phyloP scores from a whole-genome alignment of 2,329 filamentous ascomycete genomes.

The Cordyceps cicadae region DNA sequence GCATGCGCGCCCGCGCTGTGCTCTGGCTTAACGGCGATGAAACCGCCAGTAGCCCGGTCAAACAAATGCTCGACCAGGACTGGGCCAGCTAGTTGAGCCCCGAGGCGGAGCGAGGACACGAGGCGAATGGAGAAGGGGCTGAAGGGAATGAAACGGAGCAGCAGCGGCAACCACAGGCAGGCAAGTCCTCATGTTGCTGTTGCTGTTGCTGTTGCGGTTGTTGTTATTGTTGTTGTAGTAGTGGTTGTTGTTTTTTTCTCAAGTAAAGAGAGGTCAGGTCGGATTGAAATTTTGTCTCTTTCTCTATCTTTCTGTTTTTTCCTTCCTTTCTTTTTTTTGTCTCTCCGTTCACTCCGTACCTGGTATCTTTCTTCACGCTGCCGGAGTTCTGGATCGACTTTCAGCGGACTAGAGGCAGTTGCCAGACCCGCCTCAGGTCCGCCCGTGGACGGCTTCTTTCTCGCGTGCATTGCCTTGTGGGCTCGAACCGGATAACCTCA shows the following conservation, averaged over 20 bases:
- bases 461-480: conserved; percentile 13
- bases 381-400: not conserved
- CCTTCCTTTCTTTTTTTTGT: too few relatives aligned
- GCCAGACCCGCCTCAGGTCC: conserved; percentile 1
- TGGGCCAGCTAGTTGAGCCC: not conserved
- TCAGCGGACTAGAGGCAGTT: not conserved
- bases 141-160: not conserved
- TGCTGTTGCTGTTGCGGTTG: too few relatives aligned
- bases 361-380: not conserved
- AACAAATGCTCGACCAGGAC: not conserved
- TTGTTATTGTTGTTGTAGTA: too few relatives aligned
- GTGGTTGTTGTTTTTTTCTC: too few relatives aligned
- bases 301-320: not conserved
- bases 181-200: not conserved
- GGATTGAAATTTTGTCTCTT: too few relatives aligned
- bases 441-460: conserved; percentile 9
- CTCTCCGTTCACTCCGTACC: too few relatives aligned
- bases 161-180: not conserved
- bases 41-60: not conserved
- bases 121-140: not conserved
- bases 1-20: not conserved
- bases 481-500: conserved; percentile 12
- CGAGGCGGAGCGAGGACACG: conserved; percentile 7
- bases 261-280: too few relatives aligned
- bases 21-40: conserved; percentile 4